Evolutionary conservation across 148 eudicot species (phyloP), one percentile per base, ranked within the genome.

Genomic region (Camellia lanceoleosa): DNA sequence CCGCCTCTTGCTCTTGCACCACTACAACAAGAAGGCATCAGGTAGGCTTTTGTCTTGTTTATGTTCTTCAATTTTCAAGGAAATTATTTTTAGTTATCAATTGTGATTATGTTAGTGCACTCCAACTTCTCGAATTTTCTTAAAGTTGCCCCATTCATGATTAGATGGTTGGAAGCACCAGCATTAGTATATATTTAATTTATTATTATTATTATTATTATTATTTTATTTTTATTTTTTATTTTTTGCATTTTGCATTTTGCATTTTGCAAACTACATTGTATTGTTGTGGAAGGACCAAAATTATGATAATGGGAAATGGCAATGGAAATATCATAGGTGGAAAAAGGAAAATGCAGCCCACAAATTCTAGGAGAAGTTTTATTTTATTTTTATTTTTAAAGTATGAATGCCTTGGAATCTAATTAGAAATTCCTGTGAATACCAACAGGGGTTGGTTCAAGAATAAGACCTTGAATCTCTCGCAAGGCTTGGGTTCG

Each of bases 1-100:
- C 99, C 99, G 76, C 98, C 99, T 79, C 85, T 91, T 80, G 90
- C 98, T 56, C 97, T 96, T 81, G 92, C 94, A 46, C 93, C 98
- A 70, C 52, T 92, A 68, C 85, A 61, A 64, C 89, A 87, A 68
- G 84, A 90, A 59, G 83, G 74, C 66, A 85, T 88, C 85, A 90
- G 98, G 99, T 93, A 83, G 78, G 75, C 63, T 47, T 73, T 64
- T 23, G 15, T 5, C 11, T 14, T 52, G 78, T 54, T 30, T 7
- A 12, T 54, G 7, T n/a, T 15, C 43, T 38, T 65, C 51, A 8
- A 54, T 42, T 67, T 56, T 41, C 15, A 8, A 41, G 16, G 15
- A 44, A 43, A 47, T 16, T 19, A 59, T 73, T 54, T 5, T 47
- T 38, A 30, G 13, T 19, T 52, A 30, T 63, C 38, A 5, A 63